Evolutionary conservation across 2,329 filamentous ascomycete species (phyloP), one percentile per base, ranked within the genome.

Genomic region (Fusarium sp.): DNA sequence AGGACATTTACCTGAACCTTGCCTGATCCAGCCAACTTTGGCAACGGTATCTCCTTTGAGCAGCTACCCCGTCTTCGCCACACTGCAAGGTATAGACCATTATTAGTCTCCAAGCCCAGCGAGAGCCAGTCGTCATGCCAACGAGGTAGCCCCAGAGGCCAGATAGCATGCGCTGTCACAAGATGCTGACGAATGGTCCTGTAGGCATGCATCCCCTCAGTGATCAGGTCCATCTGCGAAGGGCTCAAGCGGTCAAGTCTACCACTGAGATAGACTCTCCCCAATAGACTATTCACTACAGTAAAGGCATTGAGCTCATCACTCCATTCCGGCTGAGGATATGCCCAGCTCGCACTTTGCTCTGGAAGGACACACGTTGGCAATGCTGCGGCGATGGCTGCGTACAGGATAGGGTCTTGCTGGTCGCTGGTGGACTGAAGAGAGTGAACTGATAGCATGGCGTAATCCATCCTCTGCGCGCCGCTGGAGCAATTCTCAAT

Each of bases 401-500:
- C 77, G 52, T 82, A 82, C 0, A 67, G 73, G 6, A 71, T 60
- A 2, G 81, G 80, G 43, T 82, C 72, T 47, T 82, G 79, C 61
- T 82, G 81, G 62, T 83, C 81, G 40, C 81, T 82, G 4, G 80
- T 82, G 0, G 79, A 81, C 38, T 83, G 81, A 0, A 83, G 44
- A 0, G 80, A 62, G 33, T 81, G 80, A 1, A 77, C 68, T 5
- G 75, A 67, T 2, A 82, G 69, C 79, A 82, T 79, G 10, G 80
- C 80, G 44, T 82, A 82, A 38, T 83, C 81, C 74, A 82, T 76
- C 2, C 81, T 77, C 63, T 82, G 81, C 0, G 47, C 47, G 0
- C 75, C 81, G 11, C 81, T 80, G 28, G 79, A 81, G 12, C 79
- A 83, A 32, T 69, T 82, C 60, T 83, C 81, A n/a, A 83, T 81